Conservation (phyloP, 345 rosid species). For the Euclidium syriacum region DNA sequence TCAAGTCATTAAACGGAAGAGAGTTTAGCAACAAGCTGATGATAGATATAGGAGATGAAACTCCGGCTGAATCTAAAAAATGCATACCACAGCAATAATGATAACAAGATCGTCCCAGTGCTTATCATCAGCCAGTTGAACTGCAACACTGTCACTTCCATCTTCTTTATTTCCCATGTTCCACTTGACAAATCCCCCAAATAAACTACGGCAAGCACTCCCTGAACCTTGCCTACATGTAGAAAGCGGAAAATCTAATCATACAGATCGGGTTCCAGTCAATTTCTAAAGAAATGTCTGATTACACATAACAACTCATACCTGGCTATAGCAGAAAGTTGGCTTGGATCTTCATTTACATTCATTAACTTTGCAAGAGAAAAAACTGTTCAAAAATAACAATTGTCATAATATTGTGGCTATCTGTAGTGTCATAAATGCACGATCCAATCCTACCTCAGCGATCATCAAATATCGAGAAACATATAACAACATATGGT, state of each 20-base stretch:
- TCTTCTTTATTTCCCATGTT: slow-evolving; percentile 72
- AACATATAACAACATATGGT: neutral
- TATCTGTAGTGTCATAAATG: neutral
- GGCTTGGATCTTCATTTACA: slow-evolving; percentile 67
- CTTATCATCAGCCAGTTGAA: slow-evolving; percentile 84
- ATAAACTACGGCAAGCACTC: slow-evolving; percentile 96
- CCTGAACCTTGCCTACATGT: slow-evolving; percentile 89
- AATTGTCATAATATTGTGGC: neutral
- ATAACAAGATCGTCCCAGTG: slow-evolving; percentile 96
- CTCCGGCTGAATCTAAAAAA: neutral
- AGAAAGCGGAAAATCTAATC: slow-evolving; percentile 19
- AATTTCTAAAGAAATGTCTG: neutral
- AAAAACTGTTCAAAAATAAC: slow-evolving; percentile 45
- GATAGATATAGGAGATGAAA: neutral
- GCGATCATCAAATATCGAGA: neutral
- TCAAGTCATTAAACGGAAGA: neutral
- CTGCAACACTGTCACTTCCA: slow-evolving; percentile 90
- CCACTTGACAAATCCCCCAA: slow-evolving; percentile 97
- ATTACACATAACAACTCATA: slow-evolving; percentile 16
- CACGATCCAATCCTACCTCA: neutral
- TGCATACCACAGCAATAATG: slow-evolving; percentile 78
- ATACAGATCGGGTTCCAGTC: neutral
- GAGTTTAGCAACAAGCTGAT: neutral
- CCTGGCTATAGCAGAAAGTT: slow-evolving; percentile 96
- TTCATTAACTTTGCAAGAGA: slow-evolving; percentile 92